These are phyloP conservation scores for Gonapodya sp. DNA, from an alignment of 192 early-diverging fungal genomes.

Conservation along the genomic window DNA sequence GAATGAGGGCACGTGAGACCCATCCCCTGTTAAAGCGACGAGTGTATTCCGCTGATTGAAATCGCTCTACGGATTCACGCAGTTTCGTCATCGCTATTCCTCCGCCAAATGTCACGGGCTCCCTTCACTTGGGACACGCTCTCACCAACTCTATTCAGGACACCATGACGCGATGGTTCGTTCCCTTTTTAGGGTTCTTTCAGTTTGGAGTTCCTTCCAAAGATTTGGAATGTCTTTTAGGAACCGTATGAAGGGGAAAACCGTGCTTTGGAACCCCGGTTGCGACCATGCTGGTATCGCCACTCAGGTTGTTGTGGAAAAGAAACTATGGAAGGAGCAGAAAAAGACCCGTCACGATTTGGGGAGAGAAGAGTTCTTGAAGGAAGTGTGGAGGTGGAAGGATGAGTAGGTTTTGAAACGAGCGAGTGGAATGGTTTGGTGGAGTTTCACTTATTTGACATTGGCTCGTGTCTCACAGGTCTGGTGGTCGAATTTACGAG, in stretches of 20 bases:
- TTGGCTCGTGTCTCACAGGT: not conserved
- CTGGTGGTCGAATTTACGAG: conserved; percentile 59
- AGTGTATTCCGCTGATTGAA: no score
- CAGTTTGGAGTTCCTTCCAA: not conserved
- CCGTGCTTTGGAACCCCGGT: conserved; percentile 87
- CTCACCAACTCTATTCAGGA: conserved; percentile 93
- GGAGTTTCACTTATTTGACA: not conserved
- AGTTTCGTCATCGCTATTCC: conserved; percentile 83
- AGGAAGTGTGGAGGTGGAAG: conserved; percentile 95
- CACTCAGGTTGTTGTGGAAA: conserved; percentile 94
- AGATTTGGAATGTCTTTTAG: conserved; percentile 4
- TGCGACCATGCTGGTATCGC: conserved; percentile 97
- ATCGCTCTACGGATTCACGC: no score
- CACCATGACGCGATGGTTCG: conserved; percentile 76
- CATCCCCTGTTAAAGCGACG: conserved; percentile 10
- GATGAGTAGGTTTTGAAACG: conserved; percentile 49
- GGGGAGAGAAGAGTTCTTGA: conserved; percentile 81
- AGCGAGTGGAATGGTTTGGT: conserved; percentile 2
- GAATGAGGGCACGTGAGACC: not conserved
- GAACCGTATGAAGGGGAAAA: conserved; percentile 95
- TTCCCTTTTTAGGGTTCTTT: not conserved
- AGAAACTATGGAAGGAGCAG: conserved; percentile 79
- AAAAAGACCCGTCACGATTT: conserved; percentile 79
- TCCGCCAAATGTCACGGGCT: conserved; percentile 98
- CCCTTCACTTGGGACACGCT: conserved; percentile 89